Base-by-base conservation (phyloP, 371 early-diverging fungal genomes). In the Rhizopus microsporus region DNA sequence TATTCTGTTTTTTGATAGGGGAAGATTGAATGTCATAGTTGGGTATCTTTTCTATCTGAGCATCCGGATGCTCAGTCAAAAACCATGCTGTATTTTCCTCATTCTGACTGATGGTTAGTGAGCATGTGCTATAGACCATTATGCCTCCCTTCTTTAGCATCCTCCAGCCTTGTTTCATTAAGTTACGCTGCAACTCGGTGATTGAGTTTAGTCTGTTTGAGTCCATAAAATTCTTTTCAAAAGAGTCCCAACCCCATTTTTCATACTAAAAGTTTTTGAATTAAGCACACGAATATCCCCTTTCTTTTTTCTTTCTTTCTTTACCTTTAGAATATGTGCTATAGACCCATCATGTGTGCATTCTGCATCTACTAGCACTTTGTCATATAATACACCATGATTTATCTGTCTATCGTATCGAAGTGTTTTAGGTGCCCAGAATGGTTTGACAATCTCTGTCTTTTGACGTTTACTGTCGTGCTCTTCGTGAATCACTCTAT, bases 271-370 rank as follows among this genome's bases (percentile, higher is more conserved):
- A 9, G 29, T 39, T 9, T 23, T 23, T 23, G 23, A 23, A 23
- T 23, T 23, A 23, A 23, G 23, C 23, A 23, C 2, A 46, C 33
- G 15, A n/a, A 3, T 32, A 16, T 32, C 16, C 46, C n/a, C 34
- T 35, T 13, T 5, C 16, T 3, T 29, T 29, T 23, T 46, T 29
- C 50, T 3, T 1, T 48, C 9, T 15, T 9, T 45, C n/a, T 39
- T 59, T 64, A 77, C 79, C 72, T 93, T 93, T 15, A 84, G 64
- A 23, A 97, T 77, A 77, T 96, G 97, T 0, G 77, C 78, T 40
- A 97, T 86, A 0, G 95, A 95, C 12, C 96, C 98, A 69, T 97
- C 98, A 67, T 97, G 97, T 5, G 97, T 95, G 75, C 97, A 97
- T 68, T 97, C 96, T 7, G 97, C 98, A 69, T 97, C 98, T 1